phyloP scores from a whole-genome alignment of 768 basidiomycete genomes.

The Leccinum longicurvipes region DNA sequence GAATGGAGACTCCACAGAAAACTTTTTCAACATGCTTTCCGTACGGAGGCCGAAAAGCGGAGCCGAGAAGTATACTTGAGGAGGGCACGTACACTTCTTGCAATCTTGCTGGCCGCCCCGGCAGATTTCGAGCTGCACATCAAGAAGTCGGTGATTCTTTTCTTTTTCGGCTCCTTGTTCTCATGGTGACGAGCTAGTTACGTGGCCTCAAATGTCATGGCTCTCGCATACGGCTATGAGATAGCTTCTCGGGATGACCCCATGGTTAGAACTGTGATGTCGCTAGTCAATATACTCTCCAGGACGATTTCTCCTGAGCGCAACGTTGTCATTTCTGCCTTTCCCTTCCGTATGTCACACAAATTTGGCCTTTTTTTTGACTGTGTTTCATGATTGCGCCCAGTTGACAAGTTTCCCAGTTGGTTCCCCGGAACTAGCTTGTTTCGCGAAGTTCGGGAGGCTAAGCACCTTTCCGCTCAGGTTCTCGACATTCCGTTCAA shows the following conservation, averaged over 20 bases:
- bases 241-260: slow-evolving; percentile 16
- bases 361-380: neutral
- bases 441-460: slow-evolving; percentile 16
- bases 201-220: slow-evolving; percentile 26
- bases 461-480: slow-evolving; percentile 12
- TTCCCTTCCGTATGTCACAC: slow-evolving; percentile 21
- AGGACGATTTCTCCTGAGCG: slow-evolving; percentile 20
- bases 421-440: slow-evolving; percentile 25
- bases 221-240: slow-evolving; percentile 26
- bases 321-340: slow-evolving; percentile 17
- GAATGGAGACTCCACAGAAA: slow-evolving; percentile 32
- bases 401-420: slow-evolving; percentile 21
- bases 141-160: slow-evolving; percentile 11
- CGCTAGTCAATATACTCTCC: slow-evolving; percentile 18
- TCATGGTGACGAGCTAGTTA: slow-evolving; percentile 9
- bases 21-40: slow-evolving; percentile 28
- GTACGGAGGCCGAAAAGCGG: slow-evolving; percentile 17
- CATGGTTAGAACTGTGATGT: slow-evolving; percentile 17
- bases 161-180: no score
- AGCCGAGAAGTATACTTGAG: slow-evolving; percentile 20
- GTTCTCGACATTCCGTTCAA: slow-evolving; percentile 25
- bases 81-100: slow-evolving; percentile 19
- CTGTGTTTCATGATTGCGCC: neutral
- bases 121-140: slow-evolving; percentile 23
- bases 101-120: slow-evolving; percentile 20